phyloP scores from a whole-genome alignment of 495 filamentous ascomycete species.

The Tuber microsphaerosporum region DNA sequence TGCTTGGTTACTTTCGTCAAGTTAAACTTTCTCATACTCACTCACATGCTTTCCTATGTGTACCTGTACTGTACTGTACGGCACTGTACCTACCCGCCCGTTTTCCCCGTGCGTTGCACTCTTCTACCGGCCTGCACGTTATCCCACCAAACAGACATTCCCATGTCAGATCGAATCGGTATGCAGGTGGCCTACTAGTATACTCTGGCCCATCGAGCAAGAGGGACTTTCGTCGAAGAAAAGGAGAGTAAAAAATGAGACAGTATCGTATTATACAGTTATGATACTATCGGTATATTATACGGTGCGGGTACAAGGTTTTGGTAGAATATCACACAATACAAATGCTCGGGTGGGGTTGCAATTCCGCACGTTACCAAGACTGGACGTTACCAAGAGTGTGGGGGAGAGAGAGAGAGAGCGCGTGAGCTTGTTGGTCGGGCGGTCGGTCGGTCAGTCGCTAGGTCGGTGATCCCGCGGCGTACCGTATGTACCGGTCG shows the following conservation, averaged over 20 bases:
- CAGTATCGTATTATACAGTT: neutral
- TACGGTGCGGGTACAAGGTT: neutral
- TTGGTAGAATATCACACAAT: neutral
- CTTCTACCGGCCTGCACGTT: no score
- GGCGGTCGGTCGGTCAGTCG: neutral
- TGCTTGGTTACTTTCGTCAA: no score
- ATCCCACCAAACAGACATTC: no score
- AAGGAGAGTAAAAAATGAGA: neutral
- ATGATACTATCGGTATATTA: neutral
- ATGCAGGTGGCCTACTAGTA: neutral
- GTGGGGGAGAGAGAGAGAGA: neutral
- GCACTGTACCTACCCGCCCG: no score
- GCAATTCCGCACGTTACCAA: neutral
- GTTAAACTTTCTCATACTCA: no score
- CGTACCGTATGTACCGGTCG: slow-evolving; percentile 2
- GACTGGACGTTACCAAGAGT: neutral
- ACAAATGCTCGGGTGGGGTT: neutral
- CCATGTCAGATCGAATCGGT: neutral
- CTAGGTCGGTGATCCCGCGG: neutral
- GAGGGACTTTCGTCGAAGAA: neutral
- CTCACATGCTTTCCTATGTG: no score
- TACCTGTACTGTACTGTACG: no score
- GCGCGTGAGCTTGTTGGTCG: neutral
- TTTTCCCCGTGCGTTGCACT: no score
- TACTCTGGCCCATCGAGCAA: neutral